Evolutionary conservation across 2,329 filamentous ascomycete genomes (phyloP), one percentile per base, ranked within the genome.

Genomic region (Monilinia polystroma): DNA sequence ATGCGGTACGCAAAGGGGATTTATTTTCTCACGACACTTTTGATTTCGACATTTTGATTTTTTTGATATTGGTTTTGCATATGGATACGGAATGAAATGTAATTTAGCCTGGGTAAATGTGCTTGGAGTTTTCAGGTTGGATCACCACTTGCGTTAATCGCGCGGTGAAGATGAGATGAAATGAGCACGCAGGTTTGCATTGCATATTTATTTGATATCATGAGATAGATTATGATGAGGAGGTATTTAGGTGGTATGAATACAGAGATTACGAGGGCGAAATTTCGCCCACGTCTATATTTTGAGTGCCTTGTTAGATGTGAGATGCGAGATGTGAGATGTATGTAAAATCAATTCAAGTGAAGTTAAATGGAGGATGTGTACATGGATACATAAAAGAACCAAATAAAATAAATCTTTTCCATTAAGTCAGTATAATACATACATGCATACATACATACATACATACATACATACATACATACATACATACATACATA

Each of bases 91-190:
- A 62, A 51, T 62, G 58, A 62, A 26, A 51, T 60, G 57, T 51
- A 60, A 60, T 29, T 51, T 60, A 60, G 57, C 57, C 57, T 60
- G 57, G 57, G 57, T 60, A 51, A 51, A 60, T 51, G 58, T 62
- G 58, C 45, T 62, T 38, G 58, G 58, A 62, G 58, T 62, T 62
- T 62, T 62, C 45, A 62, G 58, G 58, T 62, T 62, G 58, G 58
- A 62, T 62, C 58, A 62, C 58, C 45, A 62, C 47, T 47, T 62
- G 45, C 58, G 58, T 62, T 62, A 62, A 62, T 62, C 58, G 45
- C 58, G 58, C 45, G 45, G 58, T 62, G 58, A 62, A 62, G 58
- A 62, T 62, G 58, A 62, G 58, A 62, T 62, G 58, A 62, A 62
- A 62, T 62, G 58, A 51, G 58, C 58, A 62, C 58, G 45, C 58